Conservation (phyloP, 2,329 filamentous ascomycete species). For the Colletotrichum higginsianum region DNA sequence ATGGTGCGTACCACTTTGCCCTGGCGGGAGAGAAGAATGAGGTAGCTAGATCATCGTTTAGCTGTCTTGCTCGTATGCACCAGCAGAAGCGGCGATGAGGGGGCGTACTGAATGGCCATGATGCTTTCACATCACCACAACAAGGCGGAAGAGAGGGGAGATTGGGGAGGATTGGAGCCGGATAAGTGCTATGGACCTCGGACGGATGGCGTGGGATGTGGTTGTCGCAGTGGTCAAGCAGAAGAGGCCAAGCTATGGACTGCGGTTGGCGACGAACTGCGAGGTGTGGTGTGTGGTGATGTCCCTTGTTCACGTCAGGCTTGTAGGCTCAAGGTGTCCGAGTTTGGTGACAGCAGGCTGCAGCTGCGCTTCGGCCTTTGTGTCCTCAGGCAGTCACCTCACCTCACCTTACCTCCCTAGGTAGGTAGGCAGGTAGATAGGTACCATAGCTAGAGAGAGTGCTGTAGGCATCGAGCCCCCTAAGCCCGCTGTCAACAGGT, state of each 20-base stretch:
- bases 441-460: too few species aligned
- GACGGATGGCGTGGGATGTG: constrained; percentile 23
- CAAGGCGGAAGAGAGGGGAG: constrained; percentile 30
- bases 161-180: constrained; percentile 36
- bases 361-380: constrained; percentile 4
- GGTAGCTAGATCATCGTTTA: constrained; percentile 75
- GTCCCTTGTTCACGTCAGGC: constrained; percentile 32
- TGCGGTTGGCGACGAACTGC: constrained; percentile 47
- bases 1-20: constrained; percentile 91
- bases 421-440: too few species aligned
- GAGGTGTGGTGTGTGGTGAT: constrained; percentile 22
- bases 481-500: background rate
- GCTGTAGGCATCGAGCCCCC: too few species aligned
- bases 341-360: constrained; percentile 14
- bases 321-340: constrained; percentile 34
- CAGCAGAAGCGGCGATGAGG: constrained; percentile 10
- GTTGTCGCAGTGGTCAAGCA: constrained; percentile 11
- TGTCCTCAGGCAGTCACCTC: constrained; percentile 34
- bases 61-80: constrained; percentile 30
- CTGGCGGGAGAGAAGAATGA: constrained; percentile 97
- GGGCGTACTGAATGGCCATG: constrained; percentile 63
- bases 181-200: constrained; percentile 31
- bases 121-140: constrained; percentile 42
- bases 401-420: background rate
- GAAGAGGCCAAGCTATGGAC: constrained; percentile 31